Conservation (phyloP, 768 basidiomycete genomes). For the Podaxis sp. region DNA sequence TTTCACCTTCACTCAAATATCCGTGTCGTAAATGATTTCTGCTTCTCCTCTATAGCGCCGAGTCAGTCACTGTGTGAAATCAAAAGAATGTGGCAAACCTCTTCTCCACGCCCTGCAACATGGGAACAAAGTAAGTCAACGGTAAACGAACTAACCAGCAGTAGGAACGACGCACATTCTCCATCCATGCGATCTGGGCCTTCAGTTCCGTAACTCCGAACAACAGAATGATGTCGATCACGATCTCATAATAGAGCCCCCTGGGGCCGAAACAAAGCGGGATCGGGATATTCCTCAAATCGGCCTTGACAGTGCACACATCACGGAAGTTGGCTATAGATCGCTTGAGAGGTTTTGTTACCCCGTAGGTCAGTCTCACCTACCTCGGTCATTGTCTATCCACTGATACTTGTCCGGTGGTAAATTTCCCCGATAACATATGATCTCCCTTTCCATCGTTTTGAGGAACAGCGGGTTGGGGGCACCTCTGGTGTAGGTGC, state of each 20-base stretch:
- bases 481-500: neutral
- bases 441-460: neutral
- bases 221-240: slow-evolving; percentile 44
- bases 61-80: neutral
- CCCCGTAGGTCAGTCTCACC: neutral
- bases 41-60: slow-evolving; percentile 32
- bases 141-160: slow-evolving; percentile 3
- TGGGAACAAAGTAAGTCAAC: neutral
- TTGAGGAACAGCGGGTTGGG: neutral
- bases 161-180: slow-evolving; percentile 33
- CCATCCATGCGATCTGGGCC: slow-evolving; percentile 52
- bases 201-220: slow-evolving; percentile 56
- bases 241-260: slow-evolving; percentile 30
- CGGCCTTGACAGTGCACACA: slow-evolving; percentile 29
- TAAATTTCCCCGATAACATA: slow-evolving; percentile 9
- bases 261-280: slow-evolving; percentile 14
- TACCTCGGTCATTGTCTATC: slow-evolving; percentile 14
- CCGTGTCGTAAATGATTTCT: slow-evolving; percentile 33
- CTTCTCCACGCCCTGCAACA: slow-evolving; percentile 33
- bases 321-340: slow-evolving; percentile 27
- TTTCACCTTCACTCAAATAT: too few species aligned
- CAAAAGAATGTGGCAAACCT: slow-evolving; percentile 24
- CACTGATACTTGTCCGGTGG: neutral
- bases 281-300: slow-evolving; percentile 25
- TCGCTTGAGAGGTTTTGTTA: neutral